Percentiles rank a stretch among this genome's conserved stretches.
These are phyloP conservation scores for Candida stauntonica DNA, from an alignment of 805 yeast genomes.

Conservation along the genomic window DNA sequence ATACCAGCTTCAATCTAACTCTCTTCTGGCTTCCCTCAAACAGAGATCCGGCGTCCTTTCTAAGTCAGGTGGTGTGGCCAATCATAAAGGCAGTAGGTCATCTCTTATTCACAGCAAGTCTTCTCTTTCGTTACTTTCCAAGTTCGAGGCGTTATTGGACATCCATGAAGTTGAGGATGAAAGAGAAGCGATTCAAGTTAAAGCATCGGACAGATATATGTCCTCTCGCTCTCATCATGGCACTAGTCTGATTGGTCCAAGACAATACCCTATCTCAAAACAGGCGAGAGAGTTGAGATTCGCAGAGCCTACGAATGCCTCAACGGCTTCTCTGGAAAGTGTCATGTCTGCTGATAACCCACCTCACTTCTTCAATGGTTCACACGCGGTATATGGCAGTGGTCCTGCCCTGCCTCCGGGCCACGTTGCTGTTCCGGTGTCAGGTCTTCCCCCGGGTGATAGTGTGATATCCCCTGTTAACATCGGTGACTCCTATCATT, in stretches of 20 bases:
- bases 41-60: constrained; percentile 3
- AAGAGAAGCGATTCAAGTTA: not conserved
- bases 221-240: too few species aligned
- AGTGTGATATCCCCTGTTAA: too few species aligned
- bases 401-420: not conserved
- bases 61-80: not conserved
- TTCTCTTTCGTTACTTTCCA: constrained; percentile 7
- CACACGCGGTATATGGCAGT: not conserved
- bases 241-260: not conserved
- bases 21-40: constrained; percentile 6
- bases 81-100: constrained; percentile 1
- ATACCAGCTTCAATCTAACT: constrained; percentile 6
- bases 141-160: not conserved
- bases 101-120: constrained; percentile 12
- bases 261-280: not conserved
- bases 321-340: not conserved
- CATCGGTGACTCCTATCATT: too few species aligned
- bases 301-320: not conserved
- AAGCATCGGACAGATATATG: too few species aligned
- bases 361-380: not conserved
- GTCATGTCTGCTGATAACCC: not conserved
- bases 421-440: not conserved
- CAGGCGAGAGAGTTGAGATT: not conserved
- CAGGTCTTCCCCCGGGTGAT: too few species aligned
- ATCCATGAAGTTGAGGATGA: not conserved